Conservation (phyloP, 495 filamentous ascomycete species). For the Bacidia gigantensis region DNA sequence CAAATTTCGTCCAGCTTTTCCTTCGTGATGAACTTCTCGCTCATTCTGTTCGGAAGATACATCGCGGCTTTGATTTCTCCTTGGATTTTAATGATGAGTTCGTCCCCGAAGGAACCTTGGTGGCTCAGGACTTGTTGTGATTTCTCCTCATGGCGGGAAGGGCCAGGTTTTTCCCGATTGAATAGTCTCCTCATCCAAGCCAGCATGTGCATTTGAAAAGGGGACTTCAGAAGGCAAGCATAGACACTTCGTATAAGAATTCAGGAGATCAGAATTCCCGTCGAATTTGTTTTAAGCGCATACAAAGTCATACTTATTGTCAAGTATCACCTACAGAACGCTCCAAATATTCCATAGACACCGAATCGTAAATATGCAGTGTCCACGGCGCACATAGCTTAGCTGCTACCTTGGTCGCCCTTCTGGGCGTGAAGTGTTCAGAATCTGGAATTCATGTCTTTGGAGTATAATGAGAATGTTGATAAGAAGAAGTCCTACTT, state of each 20-base stretch:
- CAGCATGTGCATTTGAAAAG: neutral
- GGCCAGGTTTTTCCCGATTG: neutral
- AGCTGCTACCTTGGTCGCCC: too few species aligned
- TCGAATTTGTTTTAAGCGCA: neutral
- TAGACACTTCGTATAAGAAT: neutral
- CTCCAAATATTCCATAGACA: too few species aligned
- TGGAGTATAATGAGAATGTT: too few species aligned
- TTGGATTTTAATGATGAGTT: neutral
- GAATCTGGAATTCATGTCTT: too few species aligned
- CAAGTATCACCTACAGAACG: neutral
- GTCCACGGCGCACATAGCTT: too few species aligned
- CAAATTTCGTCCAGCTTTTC: constrained; percentile 1
- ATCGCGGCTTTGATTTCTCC: neutral
- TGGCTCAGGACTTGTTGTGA: neutral
- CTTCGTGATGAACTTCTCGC: constrained; percentile 3
- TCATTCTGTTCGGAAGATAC: neutral
- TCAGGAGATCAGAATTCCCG: neutral
- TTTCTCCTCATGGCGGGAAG: neutral
- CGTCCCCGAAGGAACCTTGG: neutral
- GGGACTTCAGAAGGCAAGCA: neutral
- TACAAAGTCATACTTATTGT: neutral
- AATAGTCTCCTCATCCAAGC: neutral
- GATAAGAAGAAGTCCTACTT: too few species aligned
- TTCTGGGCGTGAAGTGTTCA: too few species aligned
- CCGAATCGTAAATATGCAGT: too few species aligned